Evolutionary conservation across 2,329 filamentous ascomycete genomes (phyloP), one percentile per base, ranked within the genome.

Genomic region (Alternaria solani): DNA sequence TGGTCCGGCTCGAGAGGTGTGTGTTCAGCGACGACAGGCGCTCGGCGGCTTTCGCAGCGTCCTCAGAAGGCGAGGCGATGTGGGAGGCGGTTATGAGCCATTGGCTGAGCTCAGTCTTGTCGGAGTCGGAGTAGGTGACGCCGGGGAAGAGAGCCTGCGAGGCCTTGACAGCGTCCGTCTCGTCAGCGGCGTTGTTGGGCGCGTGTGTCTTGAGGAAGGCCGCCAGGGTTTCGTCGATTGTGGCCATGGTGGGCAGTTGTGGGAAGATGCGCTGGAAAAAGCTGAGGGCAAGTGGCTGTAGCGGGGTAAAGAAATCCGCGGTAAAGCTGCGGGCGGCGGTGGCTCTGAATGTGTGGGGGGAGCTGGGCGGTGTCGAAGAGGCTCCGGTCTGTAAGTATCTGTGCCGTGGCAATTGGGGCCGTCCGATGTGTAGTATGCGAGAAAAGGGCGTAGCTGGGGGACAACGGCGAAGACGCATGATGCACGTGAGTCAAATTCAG

Each of bases 1-100:
- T 97, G 61, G 94, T 96, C 69, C 93, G 92, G 68, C 90, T 91
- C 59, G 92, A 90, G 63, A 98, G 89, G 82, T 97, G 93, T 59
- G 87, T 85, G 84, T 98, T 97, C 71, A 98, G 87, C 56, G 89
- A 87, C 59, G 89, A 87, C 65, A 97, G 87, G 62, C 93, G 89
- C 65, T 88, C 85, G 30, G 87, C 80, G 11, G 83, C 79, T 63
- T 87, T 85, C 14, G 81, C 78, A 51, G 84, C 80, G 64, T 91
- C 87, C 71, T 88, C 84, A 60, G 86, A 59, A 32, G 85, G 76
- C 34, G 83, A 80, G 74, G 87, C 87, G 75, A 96, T 86, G 67
- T 90, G 88, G 62, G 89, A 86, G 42, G 92, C 88, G 46, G 91
- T 91, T 74, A 88, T 89, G 75, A 94, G 86, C 94, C 94, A 97